These are phyloP conservation scores for Starmera dryadoides DNA, from an alignment of 805 yeast species.

Conservation along the genomic window DNA sequence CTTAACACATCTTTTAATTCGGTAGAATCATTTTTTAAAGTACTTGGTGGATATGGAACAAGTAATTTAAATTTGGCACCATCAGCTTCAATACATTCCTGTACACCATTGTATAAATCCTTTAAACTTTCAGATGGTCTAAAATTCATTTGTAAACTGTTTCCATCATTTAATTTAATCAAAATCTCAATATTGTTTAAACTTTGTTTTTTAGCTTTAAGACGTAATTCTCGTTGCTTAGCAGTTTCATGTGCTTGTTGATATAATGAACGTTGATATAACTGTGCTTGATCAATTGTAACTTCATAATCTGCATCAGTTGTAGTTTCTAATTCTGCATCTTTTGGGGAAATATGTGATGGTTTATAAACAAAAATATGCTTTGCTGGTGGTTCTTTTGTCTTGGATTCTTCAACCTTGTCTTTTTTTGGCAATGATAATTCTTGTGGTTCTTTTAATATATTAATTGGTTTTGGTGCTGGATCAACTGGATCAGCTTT, in stretches of 20 bases:
- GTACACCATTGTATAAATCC: conserved; percentile 22
- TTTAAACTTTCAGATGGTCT: conserved; percentile 32
- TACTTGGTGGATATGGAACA: conserved; percentile 39
- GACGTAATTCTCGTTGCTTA: conserved; percentile 29
- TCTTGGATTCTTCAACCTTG: conserved; percentile 2
- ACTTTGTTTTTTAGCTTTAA: conserved; percentile 19
- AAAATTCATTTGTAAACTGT: conserved; percentile 43
- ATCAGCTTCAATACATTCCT: conserved; percentile 8
- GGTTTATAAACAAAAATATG: conserved; percentile 19
- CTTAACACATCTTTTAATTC: conserved; percentile 34
- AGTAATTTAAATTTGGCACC: conserved; percentile 31
- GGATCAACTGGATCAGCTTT: neutral
- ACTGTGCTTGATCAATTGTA: conserved; percentile 43
- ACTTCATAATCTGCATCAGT: conserved; percentile 36
- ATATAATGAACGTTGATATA: conserved; percentile 43
- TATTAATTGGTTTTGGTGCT: neutral
- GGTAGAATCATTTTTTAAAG: conserved; percentile 22
- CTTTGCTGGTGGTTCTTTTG: conserved; percentile 1
- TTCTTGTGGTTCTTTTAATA: neutral
- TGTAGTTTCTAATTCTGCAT: conserved; percentile 13
- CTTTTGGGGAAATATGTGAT: conserved; percentile 7
- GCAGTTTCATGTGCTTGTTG: conserved; percentile 33
- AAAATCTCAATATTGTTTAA: conserved; percentile 31
- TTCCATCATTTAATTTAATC: conserved; percentile 51
- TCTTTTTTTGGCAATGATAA: conserved; percentile 2